Base-by-base conservation (phyloP, 139 green algal species). In the Tetraselmis striata region DNA sequence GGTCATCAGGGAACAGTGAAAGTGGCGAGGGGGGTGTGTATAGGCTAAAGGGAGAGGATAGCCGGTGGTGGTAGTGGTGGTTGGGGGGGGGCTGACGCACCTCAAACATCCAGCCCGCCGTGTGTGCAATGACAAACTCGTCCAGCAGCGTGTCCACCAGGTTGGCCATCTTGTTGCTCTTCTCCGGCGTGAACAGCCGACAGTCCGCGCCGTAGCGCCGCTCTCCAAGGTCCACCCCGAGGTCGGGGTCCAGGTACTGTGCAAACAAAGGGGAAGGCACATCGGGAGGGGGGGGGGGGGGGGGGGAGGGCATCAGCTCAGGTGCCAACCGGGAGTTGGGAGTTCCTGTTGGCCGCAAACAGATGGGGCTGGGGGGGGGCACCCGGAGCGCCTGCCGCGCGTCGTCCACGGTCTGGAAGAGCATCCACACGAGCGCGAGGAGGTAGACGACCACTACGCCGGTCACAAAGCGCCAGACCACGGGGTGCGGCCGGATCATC, bases 91-190 rank as follows among this genome's bases (percentile, higher is more conserved):
- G n/a, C n/a, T n/a, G n/a, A n/a, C n/a, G 45, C 18, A 67, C 45
- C 45, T 67, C 45, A 67, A 67, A 67, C 45, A 84, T 87, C 90
- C 90, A 94, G 32, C 94, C 95, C 23, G 98, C 76, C 0, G 90
- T 90, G 92, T 98, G 95, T 0, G 95, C 95, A 24, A 98, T 30
- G 0, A 98, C 93, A 89, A 98, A 98, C 88, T 97, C 94, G 84
- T 98, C 95, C 75, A 94, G 91, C 24, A 98, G 29, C 0, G 95
- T 96, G 79, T 88, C 87, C 23, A 82, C 84, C 59, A 82, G 81
- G 58, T 78, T 81, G 1, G 28, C 1, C 1, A 1, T 81, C 79
- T 93, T 91, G 30, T 94, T 78, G 76, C 85, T 82, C 76, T 90
- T 27, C 29, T 91, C 93, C 0, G 92, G 90, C 31, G 92, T 91